A percentile compares a stretch with the other conserved stretches of the same genome.
phyloP scores from a whole-genome alignment of 345 rosid genomes.

The Capsella bursapastoris region DNA sequence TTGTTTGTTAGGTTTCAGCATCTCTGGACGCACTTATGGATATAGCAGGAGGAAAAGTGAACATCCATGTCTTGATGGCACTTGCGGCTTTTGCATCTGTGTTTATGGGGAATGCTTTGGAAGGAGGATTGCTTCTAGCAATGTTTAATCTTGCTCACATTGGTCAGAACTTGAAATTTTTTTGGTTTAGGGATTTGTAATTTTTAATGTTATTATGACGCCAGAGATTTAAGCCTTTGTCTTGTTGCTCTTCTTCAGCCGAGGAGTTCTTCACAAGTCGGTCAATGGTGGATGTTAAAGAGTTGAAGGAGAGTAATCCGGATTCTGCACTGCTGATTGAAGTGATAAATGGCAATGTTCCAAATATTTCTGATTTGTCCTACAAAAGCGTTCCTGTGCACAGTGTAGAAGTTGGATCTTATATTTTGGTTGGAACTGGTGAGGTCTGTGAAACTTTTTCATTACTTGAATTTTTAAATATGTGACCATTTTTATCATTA shows the following conservation, averaged over 20 bases:
- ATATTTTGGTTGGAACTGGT: slow-evolving; percentile 90
- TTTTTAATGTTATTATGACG: not conserved
- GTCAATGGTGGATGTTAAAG: slow-evolving; percentile 92
- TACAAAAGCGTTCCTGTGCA: slow-evolving; percentile 87
- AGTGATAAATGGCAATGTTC: slow-evolving; percentile 62
- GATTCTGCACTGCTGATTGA: slow-evolving; percentile 74
- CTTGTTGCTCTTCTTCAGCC: slow-evolving; percentile 57
- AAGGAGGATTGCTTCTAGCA: slow-evolving; percentile 95
- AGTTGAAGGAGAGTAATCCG: slow-evolving; percentile 90
- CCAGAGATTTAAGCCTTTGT: slow-evolving; percentile 16
- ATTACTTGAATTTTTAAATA: slow-evolving; percentile 3
- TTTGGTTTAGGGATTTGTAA: not conserved
- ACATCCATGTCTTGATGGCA: slow-evolving; percentile 97
- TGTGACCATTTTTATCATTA: slow-evolving; percentile 6
- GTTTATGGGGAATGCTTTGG: slow-evolving; percentile 92
- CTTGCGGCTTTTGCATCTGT: slow-evolving; percentile 93
- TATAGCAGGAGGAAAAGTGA: slow-evolving; percentile 89
- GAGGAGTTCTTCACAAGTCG: slow-evolving; percentile 95
- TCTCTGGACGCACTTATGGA: slow-evolving; percentile 88
- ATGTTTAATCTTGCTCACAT: slow-evolving; percentile 99
- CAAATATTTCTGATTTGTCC: slow-evolving; percentile 70
- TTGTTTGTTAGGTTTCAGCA: slow-evolving; percentile 75
- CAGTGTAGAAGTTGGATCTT: slow-evolving; percentile 81
- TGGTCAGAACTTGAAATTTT: slow-evolving; percentile 50
- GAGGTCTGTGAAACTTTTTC: slow-evolving; percentile 73